phyloP scores from a whole-genome alignment of 2,329 filamentous ascomycete genomes.

The Talaromyces rugulosus region DNA sequence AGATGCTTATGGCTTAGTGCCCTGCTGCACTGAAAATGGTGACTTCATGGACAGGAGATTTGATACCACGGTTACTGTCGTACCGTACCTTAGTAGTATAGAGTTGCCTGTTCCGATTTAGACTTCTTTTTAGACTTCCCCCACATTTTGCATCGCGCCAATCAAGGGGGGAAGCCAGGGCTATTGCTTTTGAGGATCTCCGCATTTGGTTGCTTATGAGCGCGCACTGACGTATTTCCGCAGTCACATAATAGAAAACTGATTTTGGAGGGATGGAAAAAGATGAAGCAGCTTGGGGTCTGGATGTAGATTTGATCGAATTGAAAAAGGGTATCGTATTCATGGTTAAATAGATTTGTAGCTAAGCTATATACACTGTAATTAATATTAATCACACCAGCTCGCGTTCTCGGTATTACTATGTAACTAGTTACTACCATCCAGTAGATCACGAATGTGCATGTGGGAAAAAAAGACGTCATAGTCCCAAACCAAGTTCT shows the following conservation, averaged over 20 bases:
- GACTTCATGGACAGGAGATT: not conserved
- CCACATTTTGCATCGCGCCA: not conserved
- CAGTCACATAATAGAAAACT: too few species aligned
- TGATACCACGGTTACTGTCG: not conserved
- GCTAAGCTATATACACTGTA: too few species aligned
- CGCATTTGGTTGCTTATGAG: not conserved
- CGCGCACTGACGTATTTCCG: not conserved
- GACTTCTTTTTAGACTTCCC: not conserved
- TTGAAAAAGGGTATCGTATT: too few species aligned
- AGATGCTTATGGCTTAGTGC: not conserved
- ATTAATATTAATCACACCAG: too few species aligned
- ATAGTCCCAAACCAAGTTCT: not conserved
- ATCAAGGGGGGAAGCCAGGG: not conserved
- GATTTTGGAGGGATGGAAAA: too few species aligned
- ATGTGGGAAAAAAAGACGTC: not conserved
- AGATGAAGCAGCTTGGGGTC: too few species aligned
- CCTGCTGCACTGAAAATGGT: not conserved
- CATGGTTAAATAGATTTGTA: too few species aligned
- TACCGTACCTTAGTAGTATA: too few species aligned
- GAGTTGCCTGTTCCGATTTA: not conserved
- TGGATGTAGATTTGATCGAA: too few species aligned
- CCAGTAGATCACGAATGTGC: too few species aligned
- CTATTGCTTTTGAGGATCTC: not conserved
- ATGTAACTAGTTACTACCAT: too few species aligned
- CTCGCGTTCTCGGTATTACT: too few species aligned